Conservation (phyloP, 768 basidiomycete species). For the Obba rivulosa region DNA sequence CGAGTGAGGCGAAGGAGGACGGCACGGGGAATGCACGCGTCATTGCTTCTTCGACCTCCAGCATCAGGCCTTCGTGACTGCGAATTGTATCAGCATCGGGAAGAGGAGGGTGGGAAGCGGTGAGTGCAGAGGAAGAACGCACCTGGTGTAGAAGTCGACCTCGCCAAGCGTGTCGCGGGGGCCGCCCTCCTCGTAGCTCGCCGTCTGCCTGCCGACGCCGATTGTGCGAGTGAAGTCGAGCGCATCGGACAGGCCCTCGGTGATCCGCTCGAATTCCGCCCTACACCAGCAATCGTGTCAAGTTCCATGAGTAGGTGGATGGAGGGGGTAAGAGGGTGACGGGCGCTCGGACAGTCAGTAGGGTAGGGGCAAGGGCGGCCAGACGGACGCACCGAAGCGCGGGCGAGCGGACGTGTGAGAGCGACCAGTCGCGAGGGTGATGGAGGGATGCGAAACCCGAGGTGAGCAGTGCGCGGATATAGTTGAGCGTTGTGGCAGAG, state of each 20-base stretch:
- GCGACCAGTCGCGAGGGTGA: conserved; percentile 88
- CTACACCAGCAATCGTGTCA: too few relatives aligned
- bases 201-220: conserved; percentile 47
- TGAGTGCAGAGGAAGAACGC: too few relatives aligned
- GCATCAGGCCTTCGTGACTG: conserved; percentile 90
- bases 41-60: conserved; percentile 88
- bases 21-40: conserved; percentile 62
- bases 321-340: not conserved
- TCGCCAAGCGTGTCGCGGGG: conserved; percentile 70
- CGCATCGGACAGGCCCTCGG: conserved; percentile 81
- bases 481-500: conserved; percentile 89
- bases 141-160: conserved; percentile 94
- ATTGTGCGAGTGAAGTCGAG: conserved; percentile 91
- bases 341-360: too few relatives aligned
- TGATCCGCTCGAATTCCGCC: conserved; percentile 79
- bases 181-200: conserved; percentile 67
- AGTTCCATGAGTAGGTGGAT: too few relatives aligned
- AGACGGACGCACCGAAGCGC: conserved; percentile 51
- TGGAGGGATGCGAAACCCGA: conserved; percentile 94
- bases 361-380: too few relatives aligned
- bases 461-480: conserved; percentile 80
- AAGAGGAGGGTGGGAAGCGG: not conserved
- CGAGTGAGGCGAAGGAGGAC: conserved; percentile 13
- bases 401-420: conserved; percentile 84
- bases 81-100: conserved; percentile 1